Conservation (phyloP, 2,329 filamentous ascomycete genomes). For the Ceratocystis cubensis region DNA sequence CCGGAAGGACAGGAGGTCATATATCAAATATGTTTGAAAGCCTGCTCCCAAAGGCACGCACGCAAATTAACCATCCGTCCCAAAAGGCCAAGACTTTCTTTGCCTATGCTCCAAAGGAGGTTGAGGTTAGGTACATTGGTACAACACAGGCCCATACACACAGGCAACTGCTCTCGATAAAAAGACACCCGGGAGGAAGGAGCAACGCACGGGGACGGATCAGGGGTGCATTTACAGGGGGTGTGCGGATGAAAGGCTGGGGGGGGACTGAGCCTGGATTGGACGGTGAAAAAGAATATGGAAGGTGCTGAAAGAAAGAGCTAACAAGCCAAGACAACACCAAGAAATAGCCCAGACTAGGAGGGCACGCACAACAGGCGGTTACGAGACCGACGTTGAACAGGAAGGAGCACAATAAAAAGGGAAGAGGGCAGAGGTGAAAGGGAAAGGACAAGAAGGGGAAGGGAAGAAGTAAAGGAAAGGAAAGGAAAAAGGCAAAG, state of each 20-base stretch:
- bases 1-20: neutral
- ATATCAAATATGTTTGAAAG: constrained; percentile 8
- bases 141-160: neutral
- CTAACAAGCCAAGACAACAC: neutral
- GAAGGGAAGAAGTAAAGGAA: neutral
- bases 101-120: too few species aligned
- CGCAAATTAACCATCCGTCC: neutral
- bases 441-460: neutral
- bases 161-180: constrained; percentile 1
- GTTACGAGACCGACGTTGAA: neutral
- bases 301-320: neutral
- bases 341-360: neutral
- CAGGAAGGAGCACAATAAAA: neutral
- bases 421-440: neutral
- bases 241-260: neutral
- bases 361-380: neutral
- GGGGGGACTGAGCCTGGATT: neutral
- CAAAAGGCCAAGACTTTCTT: too few species aligned
- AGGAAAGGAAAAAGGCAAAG: neutral
- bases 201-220: constrained; percentile 4
- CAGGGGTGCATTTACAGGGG: neutral
- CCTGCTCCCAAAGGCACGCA: too few species aligned
- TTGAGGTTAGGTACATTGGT: neutral
- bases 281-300: neutral
- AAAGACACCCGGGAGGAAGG: neutral